Evolutionary conservation across 345 rosid species (phyloP).

Genomic region (Adansonia digitata): DNA sequence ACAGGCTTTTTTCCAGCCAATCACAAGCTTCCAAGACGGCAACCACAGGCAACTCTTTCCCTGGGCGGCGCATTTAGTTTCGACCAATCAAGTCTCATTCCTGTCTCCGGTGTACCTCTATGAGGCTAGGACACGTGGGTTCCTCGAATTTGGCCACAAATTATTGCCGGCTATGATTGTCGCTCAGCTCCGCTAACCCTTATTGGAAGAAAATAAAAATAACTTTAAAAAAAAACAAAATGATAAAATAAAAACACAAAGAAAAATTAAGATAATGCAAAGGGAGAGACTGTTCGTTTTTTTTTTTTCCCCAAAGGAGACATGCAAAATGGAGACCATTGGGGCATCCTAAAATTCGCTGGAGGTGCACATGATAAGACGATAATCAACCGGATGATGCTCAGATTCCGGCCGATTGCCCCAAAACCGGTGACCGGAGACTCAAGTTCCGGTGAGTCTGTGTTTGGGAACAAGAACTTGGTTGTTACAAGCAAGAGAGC

Average conservation of each 20-base stretch:
- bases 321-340: background rate
- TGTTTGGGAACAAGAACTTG: background rate
- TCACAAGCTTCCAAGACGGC: background rate
- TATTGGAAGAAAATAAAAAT: background rate
- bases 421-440: conserved; percentile 14
- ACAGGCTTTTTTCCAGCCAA: background rate
- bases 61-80: background rate
- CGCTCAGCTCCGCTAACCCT: too few relatives aligned
- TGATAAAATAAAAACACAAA: background rate
- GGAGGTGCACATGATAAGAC: background rate
- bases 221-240: background rate
- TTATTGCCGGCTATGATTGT: too few relatives aligned
- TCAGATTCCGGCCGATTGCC: conserved; percentile 17
- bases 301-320: background rate
- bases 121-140: background rate
- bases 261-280: background rate
- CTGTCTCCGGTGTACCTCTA: background rate
- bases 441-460: background rate
- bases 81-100: background rate
- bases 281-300: background rate
- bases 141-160: too few relatives aligned
- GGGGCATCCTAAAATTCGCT: background rate
- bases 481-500: background rate
- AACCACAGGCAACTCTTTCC: background rate
- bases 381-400: conserved; percentile 13